Evolutionary conservation across 2,329 filamentous ascomycete genomes (phyloP).

Genomic region (Westerdykella ornata): DNA sequence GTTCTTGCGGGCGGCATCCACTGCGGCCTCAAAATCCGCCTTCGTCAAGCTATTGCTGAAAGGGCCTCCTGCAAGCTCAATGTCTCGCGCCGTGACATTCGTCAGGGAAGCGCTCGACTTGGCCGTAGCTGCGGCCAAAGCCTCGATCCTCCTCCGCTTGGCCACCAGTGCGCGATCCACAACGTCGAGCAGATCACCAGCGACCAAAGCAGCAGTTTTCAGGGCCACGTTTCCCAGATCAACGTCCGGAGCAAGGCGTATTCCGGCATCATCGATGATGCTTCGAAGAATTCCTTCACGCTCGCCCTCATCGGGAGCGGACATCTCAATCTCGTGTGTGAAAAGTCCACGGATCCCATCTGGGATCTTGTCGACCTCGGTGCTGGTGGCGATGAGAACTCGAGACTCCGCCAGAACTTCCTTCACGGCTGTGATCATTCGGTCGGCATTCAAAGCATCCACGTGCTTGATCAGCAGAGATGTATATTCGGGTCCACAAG

Average conservation of each 20-base stretch:
- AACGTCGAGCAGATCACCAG: slow-evolving; percentile 88
- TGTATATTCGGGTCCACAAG: slow-evolving; percentile 77
- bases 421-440: slow-evolving; percentile 78
- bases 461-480: slow-evolving; percentile 82
- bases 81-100: slow-evolving; percentile 64
- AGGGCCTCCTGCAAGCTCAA: slow-evolving; percentile 81
- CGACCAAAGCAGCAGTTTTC: slow-evolving; percentile 92
- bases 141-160: slow-evolving; percentile 66
- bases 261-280: slow-evolving; percentile 67
- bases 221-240: slow-evolving; percentile 80
- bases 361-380: slow-evolving; percentile 88
- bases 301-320: slow-evolving; percentile 84
- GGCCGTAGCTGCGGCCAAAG: slow-evolving; percentile 51
- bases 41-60: slow-evolving; percentile 71
- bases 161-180: slow-evolving; percentile 82
- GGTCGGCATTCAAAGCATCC: slow-evolving; percentile 83
- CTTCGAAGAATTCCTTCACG: slow-evolving; percentile 78
- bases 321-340: slow-evolving; percentile 91
- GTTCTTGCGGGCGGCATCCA: slow-evolving; percentile 93
- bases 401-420: slow-evolving; percentile 73
- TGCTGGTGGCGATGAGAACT: slow-evolving; percentile 87
- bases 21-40: slow-evolving; percentile 81
- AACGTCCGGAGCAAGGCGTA: slow-evolving; percentile 74
- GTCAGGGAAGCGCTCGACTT: slow-evolving; percentile 28
- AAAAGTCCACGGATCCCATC: slow-evolving; percentile 86